Conservation (phyloP, 2,329 filamentous ascomycete species). For the Tricladium varicosporioides region DNA sequence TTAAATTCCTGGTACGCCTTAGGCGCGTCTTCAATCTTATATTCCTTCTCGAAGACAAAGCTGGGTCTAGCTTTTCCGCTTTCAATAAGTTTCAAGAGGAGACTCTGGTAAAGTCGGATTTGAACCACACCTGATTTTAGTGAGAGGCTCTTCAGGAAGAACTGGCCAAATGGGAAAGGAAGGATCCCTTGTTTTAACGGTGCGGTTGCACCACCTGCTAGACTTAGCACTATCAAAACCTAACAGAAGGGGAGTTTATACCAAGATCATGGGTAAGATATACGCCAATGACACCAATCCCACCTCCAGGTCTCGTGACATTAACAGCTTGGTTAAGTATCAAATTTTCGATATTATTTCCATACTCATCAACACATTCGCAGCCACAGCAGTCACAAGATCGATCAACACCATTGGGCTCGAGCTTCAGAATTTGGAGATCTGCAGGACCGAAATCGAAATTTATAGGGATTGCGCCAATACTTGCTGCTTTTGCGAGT, state of each 20-base stretch:
- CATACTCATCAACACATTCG: constrained; percentile 22
- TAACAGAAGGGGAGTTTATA: constrained; percentile 21
- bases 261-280: constrained; percentile 18
- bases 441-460: constrained; percentile 31
- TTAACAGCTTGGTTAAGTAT: constrained; percentile 24
- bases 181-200: constrained; percentile 5
- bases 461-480: constrained; percentile 37
- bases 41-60: constrained; percentile 17
- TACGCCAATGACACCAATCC: constrained; percentile 32
- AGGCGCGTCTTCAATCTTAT: constrained; percentile 12
- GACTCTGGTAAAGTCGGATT: constrained; percentile 4
- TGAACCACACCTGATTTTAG: constrained; percentile 6
- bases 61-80: constrained; percentile 18
- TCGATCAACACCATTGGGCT: constrained; percentile 27
- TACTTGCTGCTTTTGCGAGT: constrained; percentile 28
- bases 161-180: constrained; percentile 5
- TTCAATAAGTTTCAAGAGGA: constrained; percentile 16
- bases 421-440: constrained; percentile 30
- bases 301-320: constrained; percentile 26
- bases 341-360: constrained; percentile 22
- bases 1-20: constrained; percentile 13
- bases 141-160: constrained; percentile 8
- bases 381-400: constrained; percentile 29
- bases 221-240: background rate
- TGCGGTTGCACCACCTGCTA: background rate